Base-by-base conservation (phyloP, 345 rosid species). In the Kandelia obovata region DNA sequence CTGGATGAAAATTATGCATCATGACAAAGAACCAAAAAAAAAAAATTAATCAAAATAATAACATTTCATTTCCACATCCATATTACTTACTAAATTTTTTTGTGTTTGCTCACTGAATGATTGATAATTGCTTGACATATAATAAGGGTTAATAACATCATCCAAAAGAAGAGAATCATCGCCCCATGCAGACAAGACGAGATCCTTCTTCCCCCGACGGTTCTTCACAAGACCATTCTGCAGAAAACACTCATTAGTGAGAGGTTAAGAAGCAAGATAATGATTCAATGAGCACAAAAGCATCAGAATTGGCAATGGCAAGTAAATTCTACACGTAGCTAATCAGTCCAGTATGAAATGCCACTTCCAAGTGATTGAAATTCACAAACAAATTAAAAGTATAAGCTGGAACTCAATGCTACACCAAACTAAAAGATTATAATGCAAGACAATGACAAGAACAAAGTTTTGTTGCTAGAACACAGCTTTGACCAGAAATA, bases 181-280 rank as follows among this genome's bases (percentile, higher is more conserved):
- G 9, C 96, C 96, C 98, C 98, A 91, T 53, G 78, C 89, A 72
- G 98, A 90, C 75, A 93, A 68, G 71, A 93, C 90, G 73, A 93
- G 97, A 87, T 93, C 89, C 83, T 93, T 91, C 83, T 89, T 86
- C 60, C 97, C 96, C 73, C 98, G 85, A 66, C 70, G 86, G 75
- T 90, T 86, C 66, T 85, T 82, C 68, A 90, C 89, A 60, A 87
- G 69, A 77, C 94, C 88, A 61, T 80, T 84, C 92, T 86, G 87
- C 78, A 85, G 75, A 64, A 52, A 68, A 43, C 1, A 39, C 46
- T 49, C 64, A 61, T 55, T 46, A 70, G 53, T 60, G 8, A 39
- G 37, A 23, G 11, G 30, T 49, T 53, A 53, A 4, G 28, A 61
- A 60, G 4, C 5, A 23, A 63, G 37, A 71, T 37, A 63, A 43